Percentiles rank a stretch among this genome's conserved stretches.
Conservation (phyloP, 2,329 filamentous ascomycete species). For the Ceratocystis alfenasii region DNA sequence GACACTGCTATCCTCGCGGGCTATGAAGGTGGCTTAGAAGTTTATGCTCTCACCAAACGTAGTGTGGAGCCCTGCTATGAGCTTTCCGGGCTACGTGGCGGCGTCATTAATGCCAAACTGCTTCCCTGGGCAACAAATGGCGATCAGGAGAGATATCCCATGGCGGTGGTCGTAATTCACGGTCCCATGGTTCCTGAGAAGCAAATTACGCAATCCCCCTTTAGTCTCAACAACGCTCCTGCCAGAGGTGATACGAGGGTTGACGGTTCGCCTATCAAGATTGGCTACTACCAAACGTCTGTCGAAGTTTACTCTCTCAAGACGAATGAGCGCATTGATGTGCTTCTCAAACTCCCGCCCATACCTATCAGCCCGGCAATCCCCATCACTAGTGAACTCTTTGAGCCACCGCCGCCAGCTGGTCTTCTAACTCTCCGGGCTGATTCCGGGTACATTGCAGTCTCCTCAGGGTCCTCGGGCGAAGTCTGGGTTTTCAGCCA, state of each 20-base stretch:
- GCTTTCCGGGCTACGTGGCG: conserved; percentile 65
- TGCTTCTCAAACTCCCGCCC: conserved; percentile 59
- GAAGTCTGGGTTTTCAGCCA: conserved; percentile 71
- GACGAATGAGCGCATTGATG: conserved; percentile 58
- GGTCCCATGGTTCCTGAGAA: conserved; percentile 47
- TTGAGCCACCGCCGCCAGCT: conserved; percentile 55
- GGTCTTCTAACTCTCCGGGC: conserved; percentile 65
- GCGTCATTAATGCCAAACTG: conserved; percentile 71
- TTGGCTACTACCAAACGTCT: conserved; percentile 67
- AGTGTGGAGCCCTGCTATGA: conserved; percentile 58
- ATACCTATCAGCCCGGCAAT: conserved; percentile 43
- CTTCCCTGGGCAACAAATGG: conserved; percentile 53
- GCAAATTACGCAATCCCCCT: conserved; percentile 27
- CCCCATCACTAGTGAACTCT: conserved; percentile 50
- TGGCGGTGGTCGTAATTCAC: conserved; percentile 70
- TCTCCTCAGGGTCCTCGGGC: conserved; percentile 72
- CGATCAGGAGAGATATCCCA: conserved; percentile 43
- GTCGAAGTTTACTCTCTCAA: conserved; percentile 81
- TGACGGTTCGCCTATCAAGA: conserved; percentile 28
- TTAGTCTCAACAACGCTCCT: conserved; percentile 29
- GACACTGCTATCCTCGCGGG: conserved; percentile 64
- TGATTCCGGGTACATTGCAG: conserved; percentile 56
- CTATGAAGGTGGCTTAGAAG: conserved; percentile 66
- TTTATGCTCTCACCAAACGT: conserved; percentile 60
- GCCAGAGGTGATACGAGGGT: conserved; percentile 19